Conservation (phyloP, 2,329 filamentous ascomycete genomes). For the Fusarium nurragi region DNA sequence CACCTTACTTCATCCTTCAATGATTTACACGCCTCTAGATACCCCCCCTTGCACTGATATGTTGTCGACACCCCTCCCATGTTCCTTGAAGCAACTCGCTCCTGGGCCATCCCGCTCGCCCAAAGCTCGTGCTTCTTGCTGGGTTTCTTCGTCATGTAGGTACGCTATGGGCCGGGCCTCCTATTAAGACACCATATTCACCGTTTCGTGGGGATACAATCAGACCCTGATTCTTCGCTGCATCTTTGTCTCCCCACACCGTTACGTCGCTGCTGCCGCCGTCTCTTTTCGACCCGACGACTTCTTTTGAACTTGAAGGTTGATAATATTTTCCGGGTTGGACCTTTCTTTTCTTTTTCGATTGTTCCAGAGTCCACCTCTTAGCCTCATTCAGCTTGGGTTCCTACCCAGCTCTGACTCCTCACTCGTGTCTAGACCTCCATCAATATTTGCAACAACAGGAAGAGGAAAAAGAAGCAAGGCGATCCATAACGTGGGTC, state of each 20-base stretch:
- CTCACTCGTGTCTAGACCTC: conserved; percentile 36
- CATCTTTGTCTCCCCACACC: conserved; percentile 37
- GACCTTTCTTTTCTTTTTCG: conserved; percentile 44
- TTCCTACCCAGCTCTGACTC: conserved; percentile 26
- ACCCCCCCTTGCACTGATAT: conserved; percentile 20
- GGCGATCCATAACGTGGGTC: conserved; percentile 47
- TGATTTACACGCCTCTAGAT: conserved; percentile 17
- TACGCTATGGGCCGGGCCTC: conserved; percentile 41
- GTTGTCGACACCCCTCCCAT: conserved; percentile 23
- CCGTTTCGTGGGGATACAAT: conserved; percentile 38
- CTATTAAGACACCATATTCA: conserved; percentile 35
- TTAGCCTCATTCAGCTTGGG: conserved; percentile 29
- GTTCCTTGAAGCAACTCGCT: conserved; percentile 8
- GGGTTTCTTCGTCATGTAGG: conserved; percentile 28
- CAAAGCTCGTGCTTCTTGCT: conserved; percentile 34
- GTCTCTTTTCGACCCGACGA: conserved; percentile 37
- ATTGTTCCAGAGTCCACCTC: conserved; percentile 30
- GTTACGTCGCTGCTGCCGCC: conserved; percentile 34
- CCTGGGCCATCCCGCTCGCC: conserved; percentile 30
- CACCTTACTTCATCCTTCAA: conserved; percentile 31
- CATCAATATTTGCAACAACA: conserved; percentile 20
- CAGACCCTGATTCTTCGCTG: conserved; percentile 42
- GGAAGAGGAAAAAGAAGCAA: conserved; percentile 28
- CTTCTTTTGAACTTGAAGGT: conserved; percentile 14
- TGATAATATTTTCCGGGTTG: conserved; percentile 37